These are phyloP conservation scores for Flaveria floridana DNA, from an alignment of 140 eudicot species.

Conservation along the genomic window DNA sequence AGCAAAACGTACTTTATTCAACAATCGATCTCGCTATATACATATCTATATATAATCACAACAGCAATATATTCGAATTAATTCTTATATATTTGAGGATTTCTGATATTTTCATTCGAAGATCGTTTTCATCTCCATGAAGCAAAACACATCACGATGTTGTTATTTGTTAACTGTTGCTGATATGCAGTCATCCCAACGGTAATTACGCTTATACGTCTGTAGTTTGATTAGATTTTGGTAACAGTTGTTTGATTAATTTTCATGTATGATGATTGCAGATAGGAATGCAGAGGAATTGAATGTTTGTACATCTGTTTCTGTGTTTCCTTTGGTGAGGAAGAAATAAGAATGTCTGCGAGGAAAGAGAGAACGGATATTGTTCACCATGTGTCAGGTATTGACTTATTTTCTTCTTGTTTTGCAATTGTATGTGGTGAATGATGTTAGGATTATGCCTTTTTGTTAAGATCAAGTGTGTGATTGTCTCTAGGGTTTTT, in stretches of 20 bases:
- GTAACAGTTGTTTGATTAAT: not conserved
- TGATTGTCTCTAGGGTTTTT: not conserved
- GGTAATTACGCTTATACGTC: slow-evolving; percentile 17
- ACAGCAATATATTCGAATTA: not conserved
- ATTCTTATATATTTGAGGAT: not conserved
- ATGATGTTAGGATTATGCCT: slow-evolving; percentile 21
- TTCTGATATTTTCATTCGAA: not conserved
- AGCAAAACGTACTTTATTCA: not conserved
- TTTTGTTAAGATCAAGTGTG: slow-evolving; percentile 19
- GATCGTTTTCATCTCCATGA: slow-evolving; percentile 21
- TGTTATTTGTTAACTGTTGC: slow-evolving; percentile 18
- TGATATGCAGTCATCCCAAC: slow-evolving; percentile 26
- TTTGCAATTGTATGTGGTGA: not conserved
- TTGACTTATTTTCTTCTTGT: not conserved
- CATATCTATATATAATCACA: too few relatives aligned
- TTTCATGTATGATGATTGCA: slow-evolving; percentile 22
- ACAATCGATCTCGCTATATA: not conserved
- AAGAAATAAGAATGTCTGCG: slow-evolving; percentile 24
- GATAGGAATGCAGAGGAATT: slow-evolving; percentile 27
- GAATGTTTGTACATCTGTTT: slow-evolving; percentile 24
- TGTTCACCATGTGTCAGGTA: slow-evolving; percentile 29
- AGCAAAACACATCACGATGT: not conserved
- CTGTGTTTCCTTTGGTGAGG: slow-evolving; percentile 25
- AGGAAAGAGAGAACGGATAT: slow-evolving; percentile 20
- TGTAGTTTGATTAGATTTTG: slow-evolving; percentile 19